Percentiles rank a stretch among this genome's conserved stretches.
Evolutionary conservation across 495 filamentous ascomycete species (phyloP).

Genomic region (Echria macrotheca): DNA sequence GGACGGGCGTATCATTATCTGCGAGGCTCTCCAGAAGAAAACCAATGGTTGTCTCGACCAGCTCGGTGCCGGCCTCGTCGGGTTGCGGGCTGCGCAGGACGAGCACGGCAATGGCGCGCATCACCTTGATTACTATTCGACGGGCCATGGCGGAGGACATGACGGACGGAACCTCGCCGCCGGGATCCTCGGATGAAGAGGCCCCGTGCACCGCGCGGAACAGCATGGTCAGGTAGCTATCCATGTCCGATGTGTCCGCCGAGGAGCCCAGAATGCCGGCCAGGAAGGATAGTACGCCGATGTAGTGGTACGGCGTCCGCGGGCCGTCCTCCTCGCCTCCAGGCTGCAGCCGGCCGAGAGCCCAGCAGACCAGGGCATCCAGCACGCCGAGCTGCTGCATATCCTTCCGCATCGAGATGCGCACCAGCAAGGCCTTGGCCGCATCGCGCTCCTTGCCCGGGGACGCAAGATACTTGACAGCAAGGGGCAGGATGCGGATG

Average conservation of each 20-base stretch:
- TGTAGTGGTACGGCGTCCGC: conserved; percentile 46
- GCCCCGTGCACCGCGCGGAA: conserved; percentile 44
- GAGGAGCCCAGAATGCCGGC: conserved; percentile 58
- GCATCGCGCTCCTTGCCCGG: conserved; percentile 85
- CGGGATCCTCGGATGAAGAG: conserved; percentile 25
- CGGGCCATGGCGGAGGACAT: conserved; percentile 67
- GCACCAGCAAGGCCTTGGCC: conserved; percentile 72
- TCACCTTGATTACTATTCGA: conserved; percentile 76
- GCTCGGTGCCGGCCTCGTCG: conserved; percentile 42
- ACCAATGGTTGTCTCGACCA: conserved; percentile 72
- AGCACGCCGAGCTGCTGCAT: conserved; percentile 77
- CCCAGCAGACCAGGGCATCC: conserved; percentile 59
- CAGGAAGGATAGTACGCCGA: conserved; percentile 74
- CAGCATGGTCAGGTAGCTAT: conserved; percentile 38
- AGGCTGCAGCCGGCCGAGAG: conserved; percentile 51
- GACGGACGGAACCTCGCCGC: conserved; percentile 39
- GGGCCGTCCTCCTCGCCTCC: conserved; percentile 18
- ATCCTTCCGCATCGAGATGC: conserved; percentile 75
- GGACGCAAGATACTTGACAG: conserved; percentile 60
- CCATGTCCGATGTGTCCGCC: conserved; percentile 46
- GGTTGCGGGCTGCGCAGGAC: conserved; percentile 42
- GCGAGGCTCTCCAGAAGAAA: conserved; percentile 60
- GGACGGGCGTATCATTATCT: conserved; percentile 84
- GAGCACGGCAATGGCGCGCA: conserved; percentile 63
- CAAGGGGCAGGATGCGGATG: conserved; percentile 63